Conservation (phyloP, 257 asterid genomes). For the Solanum rostratum region DNA sequence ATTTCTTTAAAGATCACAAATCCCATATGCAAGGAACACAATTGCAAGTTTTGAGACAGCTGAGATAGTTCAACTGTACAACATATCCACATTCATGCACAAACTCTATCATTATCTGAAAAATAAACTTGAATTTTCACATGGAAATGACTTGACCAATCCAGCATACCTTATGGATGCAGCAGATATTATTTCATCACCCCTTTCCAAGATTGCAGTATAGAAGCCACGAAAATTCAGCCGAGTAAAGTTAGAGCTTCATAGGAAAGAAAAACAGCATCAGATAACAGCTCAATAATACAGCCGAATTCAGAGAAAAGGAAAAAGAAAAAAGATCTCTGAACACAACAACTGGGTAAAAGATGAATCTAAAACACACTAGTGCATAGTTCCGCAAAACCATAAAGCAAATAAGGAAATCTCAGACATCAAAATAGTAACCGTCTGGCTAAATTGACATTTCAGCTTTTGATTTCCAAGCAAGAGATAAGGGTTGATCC, state of each 20-base stretch:
- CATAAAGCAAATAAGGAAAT: neutral
- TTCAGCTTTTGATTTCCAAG: neutral
- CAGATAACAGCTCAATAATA: neutral
- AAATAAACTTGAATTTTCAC: neutral
- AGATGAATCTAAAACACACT: neutral
- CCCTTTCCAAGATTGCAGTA: slow-evolving; percentile 78
- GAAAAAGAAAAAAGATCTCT: neutral
- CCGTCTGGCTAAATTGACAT: neutral
- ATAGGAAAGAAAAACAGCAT: neutral
- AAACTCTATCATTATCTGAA: neutral
- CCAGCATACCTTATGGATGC: slow-evolving; percentile 69
- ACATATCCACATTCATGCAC: neutral
- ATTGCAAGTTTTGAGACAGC: neutral
- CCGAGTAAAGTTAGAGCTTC: slow-evolving; percentile 78
- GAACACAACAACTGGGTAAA: neutral
- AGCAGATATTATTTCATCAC: slow-evolving; percentile 82
- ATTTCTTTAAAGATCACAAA: neutral
- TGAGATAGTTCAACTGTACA: neutral
- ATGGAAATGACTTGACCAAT: neutral
- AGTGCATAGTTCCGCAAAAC: neutral
- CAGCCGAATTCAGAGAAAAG: neutral
- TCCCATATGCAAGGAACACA: neutral
- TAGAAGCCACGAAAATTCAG: slow-evolving; percentile 73
- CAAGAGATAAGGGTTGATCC: neutral
- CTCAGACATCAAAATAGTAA: neutral